Conservation (phyloP, 2,329 filamentous ascomycete species). For the Fusarium sp. region DNA sequence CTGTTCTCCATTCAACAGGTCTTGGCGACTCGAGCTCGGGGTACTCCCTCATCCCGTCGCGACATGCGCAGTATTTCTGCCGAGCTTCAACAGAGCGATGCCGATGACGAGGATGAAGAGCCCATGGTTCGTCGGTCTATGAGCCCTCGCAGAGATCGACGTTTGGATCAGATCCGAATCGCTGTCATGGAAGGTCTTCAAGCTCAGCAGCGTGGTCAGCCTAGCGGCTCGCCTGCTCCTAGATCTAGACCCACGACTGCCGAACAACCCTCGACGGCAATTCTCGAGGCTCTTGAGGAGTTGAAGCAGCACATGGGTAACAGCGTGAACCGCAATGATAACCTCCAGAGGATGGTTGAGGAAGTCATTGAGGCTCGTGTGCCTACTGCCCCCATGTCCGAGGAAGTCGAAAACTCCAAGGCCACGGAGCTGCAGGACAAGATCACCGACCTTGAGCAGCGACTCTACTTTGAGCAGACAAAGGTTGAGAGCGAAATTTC, state of each 20-base stretch:
- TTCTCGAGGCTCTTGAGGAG: conserved; percentile 73
- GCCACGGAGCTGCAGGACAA: conserved; percentile 68
- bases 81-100: conserved; percentile 83
- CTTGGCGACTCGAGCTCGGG: conserved; percentile 65
- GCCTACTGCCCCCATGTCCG: conserved; percentile 58
- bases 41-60: conserved; percentile 64
- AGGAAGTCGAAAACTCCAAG: conserved; percentile 63
- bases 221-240: conserved; percentile 44
- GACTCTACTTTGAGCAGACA: conserved; percentile 57
- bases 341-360: conserved; percentile 70
- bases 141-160: conserved; percentile 81
- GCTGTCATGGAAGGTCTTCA: conserved; percentile 78
- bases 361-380: conserved; percentile 68
- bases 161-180: conserved; percentile 80
- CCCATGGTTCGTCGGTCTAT: conserved; percentile 70
- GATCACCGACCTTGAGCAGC: conserved; percentile 68
- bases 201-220: conserved; percentile 58
- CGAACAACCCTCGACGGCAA: conserved; percentile 49
- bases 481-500: conserved; percentile 60
- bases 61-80: conserved; percentile 73
- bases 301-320: conserved; percentile 61
- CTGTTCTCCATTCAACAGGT: conserved; percentile 78
- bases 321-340: conserved; percentile 51
- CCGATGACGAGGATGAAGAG: conserved; percentile 91
- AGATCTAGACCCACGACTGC: conserved; percentile 3